These are phyloP conservation scores for Melanogaster broomeanus DNA, from an alignment of 768 basidiomycete species.

Conservation along the genomic window DNA sequence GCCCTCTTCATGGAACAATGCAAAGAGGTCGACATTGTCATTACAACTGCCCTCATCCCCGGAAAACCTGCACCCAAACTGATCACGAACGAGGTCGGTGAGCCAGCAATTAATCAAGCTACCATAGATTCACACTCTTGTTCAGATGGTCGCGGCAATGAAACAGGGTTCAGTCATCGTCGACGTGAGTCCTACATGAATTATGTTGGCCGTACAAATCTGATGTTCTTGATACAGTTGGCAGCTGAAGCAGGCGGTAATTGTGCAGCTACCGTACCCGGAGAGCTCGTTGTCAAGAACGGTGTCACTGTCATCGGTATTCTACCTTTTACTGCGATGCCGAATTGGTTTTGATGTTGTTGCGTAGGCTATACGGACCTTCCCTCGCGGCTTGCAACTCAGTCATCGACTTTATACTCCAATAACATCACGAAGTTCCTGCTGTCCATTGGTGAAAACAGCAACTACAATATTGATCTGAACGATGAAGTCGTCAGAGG, in stretches of 20 bases:
- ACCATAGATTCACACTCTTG: conserved; percentile 8
- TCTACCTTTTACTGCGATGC: conserved; percentile 6
- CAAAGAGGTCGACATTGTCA: conserved; percentile 86
- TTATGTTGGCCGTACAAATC: background rate
- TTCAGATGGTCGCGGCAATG: conserved; percentile 83
- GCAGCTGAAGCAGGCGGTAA: conserved; percentile 92
- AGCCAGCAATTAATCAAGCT: background rate
- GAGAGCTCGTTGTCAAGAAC: conserved; percentile 63
- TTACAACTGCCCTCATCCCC: conserved; percentile 87
- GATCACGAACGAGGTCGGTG: conserved; percentile 64
- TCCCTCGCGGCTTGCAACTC: conserved; percentile 85
- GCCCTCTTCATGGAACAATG: conserved; percentile 85
- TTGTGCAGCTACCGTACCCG: conserved; percentile 80
- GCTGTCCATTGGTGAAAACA: conserved; percentile 70
- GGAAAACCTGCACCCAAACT: conserved; percentile 86
- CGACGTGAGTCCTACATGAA: conserved; percentile 41
- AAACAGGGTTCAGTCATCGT: conserved; percentile 90
- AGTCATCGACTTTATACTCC: conserved; percentile 87
- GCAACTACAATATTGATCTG: conserved; percentile 65
- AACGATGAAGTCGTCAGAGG: conserved; percentile 86
- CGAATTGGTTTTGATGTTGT: conserved; percentile 1
- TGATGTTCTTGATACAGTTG: conserved; percentile 25
- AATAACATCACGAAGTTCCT: conserved; percentile 92
- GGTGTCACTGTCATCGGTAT: conserved; percentile 85
- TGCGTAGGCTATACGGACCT: conserved; percentile 76